A percentile compares a stretch with the other conserved stretches of the same genome.
Conservation (phyloP, 768 basidiomycete species). For the Suillus spraguei region DNA sequence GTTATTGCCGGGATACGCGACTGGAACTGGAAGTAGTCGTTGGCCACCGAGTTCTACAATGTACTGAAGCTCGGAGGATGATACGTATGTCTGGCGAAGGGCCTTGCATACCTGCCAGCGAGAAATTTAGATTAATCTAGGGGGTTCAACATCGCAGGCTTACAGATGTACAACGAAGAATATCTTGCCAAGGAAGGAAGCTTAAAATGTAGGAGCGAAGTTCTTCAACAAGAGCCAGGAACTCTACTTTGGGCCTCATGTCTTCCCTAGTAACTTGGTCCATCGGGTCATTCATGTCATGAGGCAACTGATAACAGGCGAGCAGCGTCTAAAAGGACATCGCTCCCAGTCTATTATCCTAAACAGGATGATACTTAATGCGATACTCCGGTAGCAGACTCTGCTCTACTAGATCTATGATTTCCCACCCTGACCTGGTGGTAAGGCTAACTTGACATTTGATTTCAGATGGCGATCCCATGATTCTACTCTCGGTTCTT, state of each 20-base stretch:
- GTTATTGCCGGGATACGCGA: background rate
- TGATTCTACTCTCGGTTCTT: background rate
- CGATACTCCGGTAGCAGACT: background rate
- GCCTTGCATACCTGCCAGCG: background rate
- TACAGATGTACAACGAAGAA: background rate
- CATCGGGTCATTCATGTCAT: background rate
- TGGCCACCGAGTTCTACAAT: constrained; percentile 5
- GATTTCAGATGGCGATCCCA: background rate
- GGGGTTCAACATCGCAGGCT: background rate
- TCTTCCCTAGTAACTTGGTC: background rate
- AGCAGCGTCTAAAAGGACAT: background rate
- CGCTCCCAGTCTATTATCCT: background rate
- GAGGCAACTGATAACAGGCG: background rate
- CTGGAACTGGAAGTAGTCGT: background rate
- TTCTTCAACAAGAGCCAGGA: constrained; percentile 2
- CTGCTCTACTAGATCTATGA: background rate
- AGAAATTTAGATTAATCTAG: background rate
- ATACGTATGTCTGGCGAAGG: background rate
- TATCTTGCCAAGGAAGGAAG: constrained; percentile 3
- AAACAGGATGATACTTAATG: background rate
- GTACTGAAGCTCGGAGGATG: constrained; percentile 3
- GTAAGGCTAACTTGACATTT: background rate
- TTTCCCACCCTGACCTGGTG: background rate
- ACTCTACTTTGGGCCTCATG: background rate
- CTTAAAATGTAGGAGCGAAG: background rate